Conservation (phyloP, 2,329 filamentous ascomycete genomes). For the Dothiorella sarmentorum region DNA sequence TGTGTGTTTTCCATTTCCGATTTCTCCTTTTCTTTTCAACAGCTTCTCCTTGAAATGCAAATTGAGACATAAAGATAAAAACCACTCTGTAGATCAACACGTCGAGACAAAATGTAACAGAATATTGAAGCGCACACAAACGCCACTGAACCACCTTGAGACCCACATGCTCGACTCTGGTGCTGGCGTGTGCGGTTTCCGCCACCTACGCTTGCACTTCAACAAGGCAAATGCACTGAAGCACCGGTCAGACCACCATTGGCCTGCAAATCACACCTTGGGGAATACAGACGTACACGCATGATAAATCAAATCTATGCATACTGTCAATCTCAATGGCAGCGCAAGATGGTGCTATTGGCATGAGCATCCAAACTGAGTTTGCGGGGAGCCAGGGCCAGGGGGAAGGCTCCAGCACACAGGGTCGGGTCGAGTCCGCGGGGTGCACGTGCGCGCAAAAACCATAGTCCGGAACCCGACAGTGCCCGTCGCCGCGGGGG, state of each 20-base stretch:
- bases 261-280: neutral
- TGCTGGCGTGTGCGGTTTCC: neutral
- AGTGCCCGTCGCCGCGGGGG: neutral
- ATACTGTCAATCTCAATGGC: neutral
- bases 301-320: neutral
- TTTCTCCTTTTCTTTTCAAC: slow-evolving; percentile 9
- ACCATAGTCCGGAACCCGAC: neutral
- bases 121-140: neutral
- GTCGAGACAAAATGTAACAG: slow-evolving; percentile 18
- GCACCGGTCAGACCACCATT: neutral
- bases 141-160: neutral
- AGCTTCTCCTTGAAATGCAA: slow-evolving; percentile 12
- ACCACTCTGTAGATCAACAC: slow-evolving; percentile 12
- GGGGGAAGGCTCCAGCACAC: no score
- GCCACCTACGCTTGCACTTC: neutral
- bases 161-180: neutral
- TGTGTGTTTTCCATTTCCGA: neutral
- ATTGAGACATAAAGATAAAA: slow-evolving; percentile 17
- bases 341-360: neutral
- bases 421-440: no score
- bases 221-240: no score
- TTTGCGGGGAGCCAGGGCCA: neutral
- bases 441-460: neutral
- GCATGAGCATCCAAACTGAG: neutral
- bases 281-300: no score